phyloP scores from a whole-genome alignment of 106 monocot genomes.

The Phalaenopsis equestris region DNA sequence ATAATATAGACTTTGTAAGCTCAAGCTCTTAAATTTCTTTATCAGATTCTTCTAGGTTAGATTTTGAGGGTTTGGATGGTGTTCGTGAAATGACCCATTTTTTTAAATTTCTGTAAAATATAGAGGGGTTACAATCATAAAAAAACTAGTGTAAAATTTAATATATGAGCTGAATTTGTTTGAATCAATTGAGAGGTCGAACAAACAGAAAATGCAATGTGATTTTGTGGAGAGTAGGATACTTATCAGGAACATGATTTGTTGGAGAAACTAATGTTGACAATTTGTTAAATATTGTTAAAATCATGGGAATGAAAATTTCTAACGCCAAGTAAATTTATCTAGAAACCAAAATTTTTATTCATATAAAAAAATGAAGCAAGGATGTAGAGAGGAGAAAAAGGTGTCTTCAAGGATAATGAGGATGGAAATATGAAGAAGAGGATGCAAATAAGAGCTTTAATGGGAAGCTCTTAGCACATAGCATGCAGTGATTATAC shows the following conservation, averaged over 20 bases:
- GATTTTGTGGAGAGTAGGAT: neutral
- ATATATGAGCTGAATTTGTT: neutral
- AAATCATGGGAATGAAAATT: neutral
- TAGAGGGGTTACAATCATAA: neutral
- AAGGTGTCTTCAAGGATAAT: neutral
- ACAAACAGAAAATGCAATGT: neutral
- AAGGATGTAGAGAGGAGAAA: neutral
- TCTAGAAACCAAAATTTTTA: too few relatives aligned
- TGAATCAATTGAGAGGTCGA: neutral
- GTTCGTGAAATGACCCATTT: neutral
- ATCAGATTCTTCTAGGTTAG: neutral
- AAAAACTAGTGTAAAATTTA: neutral
- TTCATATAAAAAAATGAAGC: too few relatives aligned
- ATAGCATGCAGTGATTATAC: neutral
- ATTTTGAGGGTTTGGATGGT: neutral
- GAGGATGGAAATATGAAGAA: neutral
- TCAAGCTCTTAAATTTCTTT: too few relatives aligned
- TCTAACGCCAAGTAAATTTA: neutral
- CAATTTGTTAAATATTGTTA: neutral
- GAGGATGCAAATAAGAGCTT: neutral
- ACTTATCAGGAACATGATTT: neutral
- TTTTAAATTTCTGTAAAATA: neutral
- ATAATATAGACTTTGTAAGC: too few relatives aligned
- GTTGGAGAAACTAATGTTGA: too few relatives aligned
- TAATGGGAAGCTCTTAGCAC: neutral